phyloP scores from a whole-genome alignment of 768 basidiomycete species.

The Pisolithus albus region DNA sequence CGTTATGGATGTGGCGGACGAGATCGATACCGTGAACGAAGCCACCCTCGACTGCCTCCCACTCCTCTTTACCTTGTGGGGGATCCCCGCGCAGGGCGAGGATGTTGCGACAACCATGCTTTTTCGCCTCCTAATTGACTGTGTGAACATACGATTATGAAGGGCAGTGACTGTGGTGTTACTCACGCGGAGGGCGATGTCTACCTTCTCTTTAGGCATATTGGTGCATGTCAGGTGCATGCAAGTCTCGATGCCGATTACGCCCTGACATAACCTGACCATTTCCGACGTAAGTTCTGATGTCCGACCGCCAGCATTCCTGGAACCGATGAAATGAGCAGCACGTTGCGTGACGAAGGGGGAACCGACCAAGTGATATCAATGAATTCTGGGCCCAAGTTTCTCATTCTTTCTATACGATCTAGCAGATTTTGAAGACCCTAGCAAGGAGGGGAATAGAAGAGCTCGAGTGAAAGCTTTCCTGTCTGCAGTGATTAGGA shows the following conservation, averaged over 20 bases:
- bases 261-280: conserved; percentile 88
- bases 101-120: conserved; percentile 84
- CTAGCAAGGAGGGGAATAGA: conserved; percentile 2
- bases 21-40: conserved; percentile 91
- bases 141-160: conserved; percentile 2
- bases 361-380: conserved; percentile 84
- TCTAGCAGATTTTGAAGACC: conserved; percentile 88
- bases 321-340: conserved; percentile 25
- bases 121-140: conserved; percentile 69
- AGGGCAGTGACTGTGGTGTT: conserved; percentile 3
- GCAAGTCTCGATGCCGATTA: conserved; percentile 94
- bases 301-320: conserved; percentile 96
- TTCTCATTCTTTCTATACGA: conserved; percentile 97
- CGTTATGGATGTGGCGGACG: conserved; percentile 74
- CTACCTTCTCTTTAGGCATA: conserved; percentile 95
- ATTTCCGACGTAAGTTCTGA: conserved; percentile 91
- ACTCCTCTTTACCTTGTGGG: conserved; percentile 79
- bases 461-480: not conserved
- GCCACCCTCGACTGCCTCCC: conserved; percentile 89
- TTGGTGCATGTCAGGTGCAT: conserved; percentile 99
- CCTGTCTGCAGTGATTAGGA: conserved; percentile 2
- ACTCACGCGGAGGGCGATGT: conserved; percentile 79
- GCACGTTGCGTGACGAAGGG: conserved; percentile 1
- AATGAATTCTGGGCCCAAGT: conserved; percentile 92
- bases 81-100: conserved; percentile 93